Conservation (phyloP, 164 flowering plant species). For the Chimonanthus praecox region DNA sequence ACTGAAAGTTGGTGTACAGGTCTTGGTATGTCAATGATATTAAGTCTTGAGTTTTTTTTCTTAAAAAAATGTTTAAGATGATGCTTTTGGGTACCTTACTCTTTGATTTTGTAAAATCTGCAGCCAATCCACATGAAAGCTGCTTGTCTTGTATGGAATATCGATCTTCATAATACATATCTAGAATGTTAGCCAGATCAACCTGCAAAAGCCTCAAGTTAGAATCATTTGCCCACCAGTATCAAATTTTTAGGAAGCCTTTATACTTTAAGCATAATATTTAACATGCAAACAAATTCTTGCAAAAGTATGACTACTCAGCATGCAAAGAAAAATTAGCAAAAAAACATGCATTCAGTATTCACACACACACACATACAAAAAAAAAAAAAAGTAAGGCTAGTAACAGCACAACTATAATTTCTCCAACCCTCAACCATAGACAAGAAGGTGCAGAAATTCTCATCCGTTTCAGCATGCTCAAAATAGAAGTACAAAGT, state of each 20-base stretch:
- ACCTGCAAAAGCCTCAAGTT: slow-evolving; percentile 47
- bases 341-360: not conserved
- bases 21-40: too few species aligned
- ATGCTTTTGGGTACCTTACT: slow-evolving; percentile 47
- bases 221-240: not conserved
- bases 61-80: not conserved
- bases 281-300: not conserved
- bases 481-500: too few species aligned
- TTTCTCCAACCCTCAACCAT: not conserved
- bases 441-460: not conserved
- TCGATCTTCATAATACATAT: slow-evolving; percentile 80
- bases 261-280: not conserved
- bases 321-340: not conserved
- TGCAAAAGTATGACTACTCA: too few species aligned
- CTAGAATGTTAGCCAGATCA: slow-evolving; percentile 62
- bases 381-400: too few species aligned
- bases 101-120: slow-evolving; percentile 31
- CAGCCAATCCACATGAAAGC: slow-evolving; percentile 30
- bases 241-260: not conserved
- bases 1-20: too few species aligned
- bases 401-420: not conserved
- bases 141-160: slow-evolving; percentile 63
- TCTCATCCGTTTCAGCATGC: too few species aligned
- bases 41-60: too few species aligned
- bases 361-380: not conserved